A percentile compares a stretch with the other conserved stretches of the same genome.
Conservation (phyloP, 2,329 filamentous ascomycete genomes). For the Tolypocladium paradoxum region DNA sequence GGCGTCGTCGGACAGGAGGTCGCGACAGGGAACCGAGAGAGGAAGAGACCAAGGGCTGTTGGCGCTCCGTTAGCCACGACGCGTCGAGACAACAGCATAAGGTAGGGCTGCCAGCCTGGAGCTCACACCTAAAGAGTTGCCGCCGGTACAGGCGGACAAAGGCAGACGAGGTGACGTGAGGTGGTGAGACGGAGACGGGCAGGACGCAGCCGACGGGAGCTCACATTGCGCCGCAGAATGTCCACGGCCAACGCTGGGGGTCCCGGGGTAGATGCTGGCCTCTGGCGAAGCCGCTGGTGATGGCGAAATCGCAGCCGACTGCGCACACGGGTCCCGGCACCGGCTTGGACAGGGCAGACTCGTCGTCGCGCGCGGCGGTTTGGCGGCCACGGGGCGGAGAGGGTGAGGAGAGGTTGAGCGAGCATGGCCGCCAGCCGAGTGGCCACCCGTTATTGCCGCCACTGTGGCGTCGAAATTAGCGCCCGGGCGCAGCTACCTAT, state of each 20-base stretch:
- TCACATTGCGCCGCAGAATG: constrained; percentile 11
- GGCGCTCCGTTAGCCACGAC: background rate
- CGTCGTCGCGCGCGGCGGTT: background rate
- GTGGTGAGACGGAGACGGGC: constrained; percentile 2
- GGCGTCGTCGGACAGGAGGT: background rate
- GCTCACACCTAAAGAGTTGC: background rate
- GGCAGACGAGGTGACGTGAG: background rate
- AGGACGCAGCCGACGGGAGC: constrained; percentile 3
- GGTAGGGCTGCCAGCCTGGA: background rate
- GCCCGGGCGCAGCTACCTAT: too few species aligned
- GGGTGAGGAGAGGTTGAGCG: background rate
- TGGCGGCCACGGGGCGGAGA: background rate
- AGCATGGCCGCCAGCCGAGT: too few species aligned
- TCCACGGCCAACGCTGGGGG: background rate
- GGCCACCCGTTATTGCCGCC: too few species aligned
- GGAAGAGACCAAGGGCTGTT: background rate
- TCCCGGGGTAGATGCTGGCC: background rate
- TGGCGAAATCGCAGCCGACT: background rate
- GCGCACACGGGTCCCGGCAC: background rate
- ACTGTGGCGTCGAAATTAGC: too few species aligned
- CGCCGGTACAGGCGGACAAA: background rate
- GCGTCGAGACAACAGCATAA: background rate
- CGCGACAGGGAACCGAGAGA: background rate
- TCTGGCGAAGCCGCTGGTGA: background rate
- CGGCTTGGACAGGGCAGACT: background rate